Base-by-base conservation (phyloP, 768 basidiomycete species). In the Suillus placidus region DNA sequence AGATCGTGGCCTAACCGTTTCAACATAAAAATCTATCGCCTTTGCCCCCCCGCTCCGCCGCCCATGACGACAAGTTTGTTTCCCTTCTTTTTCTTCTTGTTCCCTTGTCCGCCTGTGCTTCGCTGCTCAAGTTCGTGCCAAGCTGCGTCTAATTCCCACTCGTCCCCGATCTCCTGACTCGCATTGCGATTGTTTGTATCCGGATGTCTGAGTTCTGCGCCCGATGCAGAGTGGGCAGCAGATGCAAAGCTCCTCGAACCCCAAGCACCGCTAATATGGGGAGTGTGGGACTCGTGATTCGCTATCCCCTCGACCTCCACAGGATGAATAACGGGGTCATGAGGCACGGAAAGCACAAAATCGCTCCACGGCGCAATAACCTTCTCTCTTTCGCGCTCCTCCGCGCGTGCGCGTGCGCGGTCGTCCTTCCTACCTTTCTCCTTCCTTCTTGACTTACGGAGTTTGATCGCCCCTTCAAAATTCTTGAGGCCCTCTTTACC, bases 401-500 rank as follows among this genome's bases (percentile, higher is more conserved):
- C 96, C 32, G 91, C 92, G 18, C 87, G 82, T 1, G 80, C 80
- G 60, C 89, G 88, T 3, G 96, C 96, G 55, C 88, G 85, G 74
- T 98, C 95, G 72, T 99, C 97, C 74, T 90, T 93, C 74, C 85
- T 83, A 60, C 83, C 88, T 79, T 92, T 93, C 77, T 97, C 94
- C 75, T 88, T 88, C 69, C 94, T 83, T 68, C 90, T 85, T 12
- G 85, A 74, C 1, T 88, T 83, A 37, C 97, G 88, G 78, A 87
- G 85, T 78, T 87, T 91, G 64, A 99, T 81, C 37, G 93, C 86
- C 2, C 85, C 86, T 72, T 95, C 94, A 71, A 97, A 99, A 64
- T 85, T 90, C 81, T 86, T 89, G 63, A 98, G 75, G 0, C 90
- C 89, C 13, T 90, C 89, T 16, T 74, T 72, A 37, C 94, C 91